Percentiles rank a stretch among this genome's conserved stretches.
Conservation (phyloP, 1,284 basidiomycete species). For the Fomitopsis schrenkii region DNA sequence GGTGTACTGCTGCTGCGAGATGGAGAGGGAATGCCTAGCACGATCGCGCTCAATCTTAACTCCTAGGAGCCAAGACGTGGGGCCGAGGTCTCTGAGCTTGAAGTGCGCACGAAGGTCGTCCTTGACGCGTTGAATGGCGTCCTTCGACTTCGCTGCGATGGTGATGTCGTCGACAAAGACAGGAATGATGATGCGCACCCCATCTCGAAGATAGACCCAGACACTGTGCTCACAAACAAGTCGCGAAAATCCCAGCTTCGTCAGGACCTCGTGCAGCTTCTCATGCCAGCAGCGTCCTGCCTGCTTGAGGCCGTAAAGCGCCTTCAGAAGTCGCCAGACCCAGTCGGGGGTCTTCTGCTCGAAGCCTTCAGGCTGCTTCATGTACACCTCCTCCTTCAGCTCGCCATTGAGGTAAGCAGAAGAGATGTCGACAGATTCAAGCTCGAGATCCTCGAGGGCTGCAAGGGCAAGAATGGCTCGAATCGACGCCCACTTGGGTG, state of each 20-base stretch:
- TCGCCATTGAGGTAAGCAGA: constrained; percentile 33
- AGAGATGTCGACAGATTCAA: constrained; percentile 34
- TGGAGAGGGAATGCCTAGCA: no score
- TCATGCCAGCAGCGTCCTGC: constrained; percentile 16
- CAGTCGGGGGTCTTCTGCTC: constrained; percentile 17
- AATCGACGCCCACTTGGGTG: constrained; percentile 27
- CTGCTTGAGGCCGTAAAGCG: constrained; percentile 21
- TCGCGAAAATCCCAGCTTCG: constrained; percentile 7
- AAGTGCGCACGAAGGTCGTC: no score
- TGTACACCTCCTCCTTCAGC: constrained; percentile 36
- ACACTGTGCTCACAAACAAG: constrained; percentile 9
- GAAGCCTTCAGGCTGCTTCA: constrained; percentile 33
- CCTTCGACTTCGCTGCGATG: no score
- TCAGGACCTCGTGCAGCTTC: constrained; percentile 2
- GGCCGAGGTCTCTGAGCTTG: no score
- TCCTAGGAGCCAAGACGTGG: no score
- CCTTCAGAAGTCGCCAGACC: constrained; percentile 24
- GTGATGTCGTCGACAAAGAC: constrained; percentile 7
- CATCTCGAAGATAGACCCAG: constrained; percentile 7
- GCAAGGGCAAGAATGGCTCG: constrained; percentile 32
- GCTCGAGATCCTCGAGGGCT: constrained; percentile 28
- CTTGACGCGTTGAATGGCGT: no score
- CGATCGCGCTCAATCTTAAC: no score
- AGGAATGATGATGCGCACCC: constrained; percentile 9
- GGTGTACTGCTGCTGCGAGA: no score